These are phyloP conservation scores for Eimeria praecox DNA, from an alignment of 169 alveolate genomes.

Conservation along the genomic window DNA sequence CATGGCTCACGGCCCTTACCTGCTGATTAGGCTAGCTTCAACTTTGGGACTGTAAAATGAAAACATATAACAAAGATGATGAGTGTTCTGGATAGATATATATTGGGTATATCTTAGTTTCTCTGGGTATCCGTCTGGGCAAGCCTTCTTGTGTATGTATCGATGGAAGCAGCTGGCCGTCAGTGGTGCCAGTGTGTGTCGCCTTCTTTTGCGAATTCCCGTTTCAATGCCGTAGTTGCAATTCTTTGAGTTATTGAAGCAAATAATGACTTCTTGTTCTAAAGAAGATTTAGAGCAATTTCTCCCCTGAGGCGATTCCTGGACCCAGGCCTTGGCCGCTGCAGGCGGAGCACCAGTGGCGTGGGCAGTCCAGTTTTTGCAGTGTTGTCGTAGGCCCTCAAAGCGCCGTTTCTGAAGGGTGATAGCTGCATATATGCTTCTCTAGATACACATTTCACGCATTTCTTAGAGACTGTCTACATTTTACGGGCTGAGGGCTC, in stretches of 20 bases:
- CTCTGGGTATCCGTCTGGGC: neutral
- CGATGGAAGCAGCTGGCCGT: slow-evolving; percentile 35
- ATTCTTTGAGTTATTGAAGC: neutral
- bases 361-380: slow-evolving; percentile 36
- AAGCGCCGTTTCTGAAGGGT: neutral
- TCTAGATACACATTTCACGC: neutral
- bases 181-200: neutral
- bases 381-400: slow-evolving; percentile 9
- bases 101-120: neutral
- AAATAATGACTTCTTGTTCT: neutral
- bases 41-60: neutral
- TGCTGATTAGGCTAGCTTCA: neutral
- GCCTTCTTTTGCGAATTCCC: neutral
- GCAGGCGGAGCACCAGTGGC: slow-evolving; percentile 58
- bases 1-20: neutral
- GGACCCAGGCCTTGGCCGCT: slow-evolving; percentile 12
- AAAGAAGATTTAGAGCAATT: neutral
- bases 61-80: neutral
- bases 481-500: slow-evolving; percentile 22
- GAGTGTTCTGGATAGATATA: neutral
- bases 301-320: neutral
- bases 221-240: neutral
- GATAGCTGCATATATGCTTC: slow-evolving; percentile 5
- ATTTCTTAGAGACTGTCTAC: neutral
- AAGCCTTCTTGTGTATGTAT: neutral